Percentiles rank a stretch among this genome's conserved stretches.
These are phyloP conservation scores for Thielaviopsis euricoi DNA, from an alignment of 2,329 filamentous ascomycete species.

Conservation along the genomic window DNA sequence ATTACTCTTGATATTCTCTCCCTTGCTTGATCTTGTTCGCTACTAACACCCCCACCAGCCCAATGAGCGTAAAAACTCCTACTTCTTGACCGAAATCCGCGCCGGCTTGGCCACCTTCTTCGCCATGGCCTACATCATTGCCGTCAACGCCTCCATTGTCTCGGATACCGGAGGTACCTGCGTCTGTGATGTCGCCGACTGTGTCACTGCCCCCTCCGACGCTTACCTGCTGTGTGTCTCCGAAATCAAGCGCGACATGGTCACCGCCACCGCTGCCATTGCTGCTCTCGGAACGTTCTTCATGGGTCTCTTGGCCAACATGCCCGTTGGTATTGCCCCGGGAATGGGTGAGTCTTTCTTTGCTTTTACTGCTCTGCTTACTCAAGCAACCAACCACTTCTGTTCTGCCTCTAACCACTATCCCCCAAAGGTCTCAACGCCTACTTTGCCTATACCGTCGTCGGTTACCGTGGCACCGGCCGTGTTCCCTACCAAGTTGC, in stretches of 20 bases:
- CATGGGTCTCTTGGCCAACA: conserved; percentile 70
- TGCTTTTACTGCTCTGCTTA: background rate
- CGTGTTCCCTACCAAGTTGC: conserved; percentile 59
- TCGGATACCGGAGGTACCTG: conserved; percentile 60
- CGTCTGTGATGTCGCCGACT: conserved; percentile 33
- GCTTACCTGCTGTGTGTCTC: conserved; percentile 45
- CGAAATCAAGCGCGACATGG: conserved; percentile 57
- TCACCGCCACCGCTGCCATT: conserved; percentile 75
- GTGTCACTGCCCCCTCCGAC: conserved; percentile 17
- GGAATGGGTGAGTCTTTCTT: conserved; percentile 23
- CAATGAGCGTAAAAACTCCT: conserved; percentile 54
- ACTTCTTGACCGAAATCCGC: conserved; percentile 70
- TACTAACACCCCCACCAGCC: conserved; percentile 26
- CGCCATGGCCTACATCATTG: conserved; percentile 39
- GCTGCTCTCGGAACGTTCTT: conserved; percentile 62
- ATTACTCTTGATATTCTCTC: background rate
- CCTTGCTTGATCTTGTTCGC: background rate
- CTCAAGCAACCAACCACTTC: background rate
- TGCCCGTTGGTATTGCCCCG: conserved; percentile 29
- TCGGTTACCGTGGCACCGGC: conserved; percentile 60
- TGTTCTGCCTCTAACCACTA: conserved; percentile 5
- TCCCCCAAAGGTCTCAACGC: conserved; percentile 62
- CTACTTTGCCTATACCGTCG: conserved; percentile 64
- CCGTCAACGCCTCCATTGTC: conserved; percentile 35
- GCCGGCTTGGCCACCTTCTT: conserved; percentile 72